Evolutionary conservation across 768 basidiomycete genomes (phyloP).

Genomic region (Tricholoma flavovirens): DNA sequence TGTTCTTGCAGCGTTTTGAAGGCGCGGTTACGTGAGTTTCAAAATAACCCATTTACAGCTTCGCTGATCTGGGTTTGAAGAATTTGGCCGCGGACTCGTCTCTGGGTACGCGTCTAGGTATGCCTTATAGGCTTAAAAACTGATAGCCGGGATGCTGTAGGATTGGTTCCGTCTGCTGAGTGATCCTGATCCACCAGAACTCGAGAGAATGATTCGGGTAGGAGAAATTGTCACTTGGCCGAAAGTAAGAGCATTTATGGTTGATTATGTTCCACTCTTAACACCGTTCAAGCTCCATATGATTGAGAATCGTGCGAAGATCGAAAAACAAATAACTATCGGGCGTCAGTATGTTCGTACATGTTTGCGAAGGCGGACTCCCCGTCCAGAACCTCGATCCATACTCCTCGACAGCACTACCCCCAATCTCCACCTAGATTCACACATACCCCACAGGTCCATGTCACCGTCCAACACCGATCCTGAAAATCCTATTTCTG

Average conservation of each 20-base stretch:
- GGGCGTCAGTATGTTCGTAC: conserved; percentile 71
- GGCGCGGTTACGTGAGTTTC: conserved; percentile 73
- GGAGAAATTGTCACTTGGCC: conserved; percentile 96
- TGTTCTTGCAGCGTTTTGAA: conserved; percentile 93
- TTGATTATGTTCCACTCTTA: neutral
- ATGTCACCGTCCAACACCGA: conserved; percentile 31
- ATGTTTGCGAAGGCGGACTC: conserved; percentile 35
- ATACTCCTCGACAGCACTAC: conserved; percentile 15
- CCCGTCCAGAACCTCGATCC: conserved; percentile 17
- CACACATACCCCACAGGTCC: conserved; percentile 14
- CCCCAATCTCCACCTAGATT: conserved; percentile 7
- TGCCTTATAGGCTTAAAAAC: conserved; percentile 3
- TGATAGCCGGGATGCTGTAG: conserved; percentile 28
- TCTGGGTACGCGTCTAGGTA: conserved; percentile 44
- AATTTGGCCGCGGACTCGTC: conserved; percentile 80
- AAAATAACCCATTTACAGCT: conserved; percentile 17
- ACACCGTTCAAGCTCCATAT: conserved; percentile 66
- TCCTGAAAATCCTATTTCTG: conserved; percentile 54
- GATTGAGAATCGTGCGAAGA: conserved; percentile 82
- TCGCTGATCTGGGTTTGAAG: conserved; percentile 30
- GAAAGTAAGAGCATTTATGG: conserved; percentile 50
- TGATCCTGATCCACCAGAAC: conserved; percentile 75
- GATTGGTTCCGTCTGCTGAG: conserved; percentile 82
- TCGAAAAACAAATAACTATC: conserved; percentile 78
- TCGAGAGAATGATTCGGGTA: conserved; percentile 81